phyloP scores from a whole-genome alignment of 352 stramenopile species.

The Phytopythium helicoides region DNA sequence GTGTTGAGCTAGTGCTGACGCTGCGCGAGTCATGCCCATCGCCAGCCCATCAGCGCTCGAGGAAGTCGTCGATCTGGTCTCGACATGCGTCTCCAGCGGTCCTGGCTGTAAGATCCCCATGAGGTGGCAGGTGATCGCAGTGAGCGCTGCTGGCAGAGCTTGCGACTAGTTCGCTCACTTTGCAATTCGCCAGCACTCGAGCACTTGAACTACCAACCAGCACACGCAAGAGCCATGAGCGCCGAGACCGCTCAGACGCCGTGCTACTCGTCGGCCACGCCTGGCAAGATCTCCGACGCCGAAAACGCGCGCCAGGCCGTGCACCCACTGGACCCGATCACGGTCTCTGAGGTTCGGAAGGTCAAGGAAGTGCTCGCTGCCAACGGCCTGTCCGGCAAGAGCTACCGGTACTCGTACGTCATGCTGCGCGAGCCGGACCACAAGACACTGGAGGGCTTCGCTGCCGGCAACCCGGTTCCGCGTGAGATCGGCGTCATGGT shows the following conservation, averaged over 20 bases:
- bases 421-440: constrained; percentile 52
- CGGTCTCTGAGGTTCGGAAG: constrained; percentile 30
- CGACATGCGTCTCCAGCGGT: background rate
- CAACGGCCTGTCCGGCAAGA: constrained; percentile 21
- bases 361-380: constrained; percentile 43
- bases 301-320: background rate
- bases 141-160: too few species aligned
- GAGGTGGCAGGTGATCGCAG: background rate
- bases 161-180: constrained; percentile 1
- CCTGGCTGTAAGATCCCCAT: background rate
- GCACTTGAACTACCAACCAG: background rate
- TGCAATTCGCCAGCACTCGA: background rate
- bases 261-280: background rate
- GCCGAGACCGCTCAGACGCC: background rate
- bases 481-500: constrained; percentile 40
- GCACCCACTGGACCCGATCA: constrained; percentile 51
- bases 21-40: background rate
- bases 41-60: constrained; percentile 1
- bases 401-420: constrained; percentile 47
- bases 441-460: constrained; percentile 33
- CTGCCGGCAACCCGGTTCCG: constrained; percentile 25
- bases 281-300: background rate
- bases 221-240: background rate
- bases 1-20: background rate
- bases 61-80: background rate